Conservation (phyloP, 2,329 filamentous ascomycete species). For the Aspergillus novoparasiticus region DNA sequence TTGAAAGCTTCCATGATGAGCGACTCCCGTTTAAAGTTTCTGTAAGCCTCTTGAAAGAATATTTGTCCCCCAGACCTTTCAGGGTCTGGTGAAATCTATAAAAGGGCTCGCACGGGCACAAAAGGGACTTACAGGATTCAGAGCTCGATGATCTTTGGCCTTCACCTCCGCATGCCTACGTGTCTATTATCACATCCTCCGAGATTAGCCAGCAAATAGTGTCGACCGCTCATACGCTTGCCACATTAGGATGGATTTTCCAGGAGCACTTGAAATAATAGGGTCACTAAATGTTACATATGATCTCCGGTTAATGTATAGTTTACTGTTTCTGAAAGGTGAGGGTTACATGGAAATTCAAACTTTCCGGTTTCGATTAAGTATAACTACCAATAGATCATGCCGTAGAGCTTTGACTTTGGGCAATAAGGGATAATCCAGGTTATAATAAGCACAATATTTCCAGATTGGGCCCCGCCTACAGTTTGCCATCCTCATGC, state of each 20-base stretch:
- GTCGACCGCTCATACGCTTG: slow-evolving; percentile 11
- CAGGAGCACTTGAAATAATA: slow-evolving; percentile 1
- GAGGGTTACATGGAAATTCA: not conserved
- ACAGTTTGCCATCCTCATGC: not conserved
- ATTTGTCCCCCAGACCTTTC: not conserved
- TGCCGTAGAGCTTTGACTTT: not conserved
- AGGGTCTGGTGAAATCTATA: not conserved
- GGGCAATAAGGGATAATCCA: not conserved
- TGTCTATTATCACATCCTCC: not conserved
- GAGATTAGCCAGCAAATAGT: slow-evolving; percentile 9
- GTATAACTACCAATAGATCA: not conserved
- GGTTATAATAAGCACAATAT: not conserved
- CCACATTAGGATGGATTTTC: slow-evolving; percentile 22
- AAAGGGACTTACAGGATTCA: not conserved
- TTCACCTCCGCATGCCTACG: slow-evolving; percentile 1
- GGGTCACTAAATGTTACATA: not conserved
- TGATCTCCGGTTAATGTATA: not conserved
- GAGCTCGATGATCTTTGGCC: not conserved
- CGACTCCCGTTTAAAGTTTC: not conserved
- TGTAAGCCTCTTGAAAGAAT: not conserved
- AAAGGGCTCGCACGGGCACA: not conserved
- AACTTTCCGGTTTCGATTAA: not conserved
- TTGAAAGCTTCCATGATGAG: not conserved
- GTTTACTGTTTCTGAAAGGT: not conserved
- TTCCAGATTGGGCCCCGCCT: not conserved